phyloP scores from a whole-genome alignment of 192 early-diverging fungal species.

The Nowakowskiella sp. region DNA sequence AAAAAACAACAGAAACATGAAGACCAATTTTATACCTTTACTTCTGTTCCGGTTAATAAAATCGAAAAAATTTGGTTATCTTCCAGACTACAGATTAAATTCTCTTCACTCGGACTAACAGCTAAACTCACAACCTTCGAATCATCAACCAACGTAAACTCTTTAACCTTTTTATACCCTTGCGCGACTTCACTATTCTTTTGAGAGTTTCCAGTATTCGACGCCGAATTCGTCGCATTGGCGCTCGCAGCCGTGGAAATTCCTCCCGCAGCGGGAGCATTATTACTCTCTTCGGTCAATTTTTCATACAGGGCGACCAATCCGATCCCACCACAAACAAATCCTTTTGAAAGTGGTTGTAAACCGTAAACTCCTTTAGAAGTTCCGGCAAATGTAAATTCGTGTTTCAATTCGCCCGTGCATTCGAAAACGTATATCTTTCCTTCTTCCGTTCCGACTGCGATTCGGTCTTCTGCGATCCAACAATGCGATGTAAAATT shows the following conservation, averaged over 20 bases:
- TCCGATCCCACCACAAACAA: conserved; percentile 29
- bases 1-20: not conserved
- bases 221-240: not conserved
- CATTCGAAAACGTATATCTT: conserved; percentile 43
- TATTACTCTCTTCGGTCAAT: conserved; percentile 18
- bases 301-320: conserved; percentile 34
- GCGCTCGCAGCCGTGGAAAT: conserved; percentile 4
- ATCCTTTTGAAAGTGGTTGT: conserved; percentile 32
- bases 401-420: conserved; percentile 44
- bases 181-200: conserved; percentile 7
- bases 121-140: conserved; percentile 36
- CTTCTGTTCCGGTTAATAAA: conserved; percentile 24
- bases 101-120: conserved; percentile 43
- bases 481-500: conserved; percentile 45
- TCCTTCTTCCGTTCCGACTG: conserved; percentile 42
- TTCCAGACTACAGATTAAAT: conserved; percentile 30
- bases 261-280: conserved; percentile 2
- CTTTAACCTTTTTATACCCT: conserved; percentile 33
- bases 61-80: conserved; percentile 35
- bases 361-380: conserved; percentile 23
- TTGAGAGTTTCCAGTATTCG: not conserved
- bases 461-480: conserved; percentile 38
- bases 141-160: conserved; percentile 31
- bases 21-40: conserved; percentile 26
- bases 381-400: conserved; percentile 12